Conservation (phyloP, 1,284 basidiomycete species). For the Austroboletus olivaceoglutinosus region DNA sequence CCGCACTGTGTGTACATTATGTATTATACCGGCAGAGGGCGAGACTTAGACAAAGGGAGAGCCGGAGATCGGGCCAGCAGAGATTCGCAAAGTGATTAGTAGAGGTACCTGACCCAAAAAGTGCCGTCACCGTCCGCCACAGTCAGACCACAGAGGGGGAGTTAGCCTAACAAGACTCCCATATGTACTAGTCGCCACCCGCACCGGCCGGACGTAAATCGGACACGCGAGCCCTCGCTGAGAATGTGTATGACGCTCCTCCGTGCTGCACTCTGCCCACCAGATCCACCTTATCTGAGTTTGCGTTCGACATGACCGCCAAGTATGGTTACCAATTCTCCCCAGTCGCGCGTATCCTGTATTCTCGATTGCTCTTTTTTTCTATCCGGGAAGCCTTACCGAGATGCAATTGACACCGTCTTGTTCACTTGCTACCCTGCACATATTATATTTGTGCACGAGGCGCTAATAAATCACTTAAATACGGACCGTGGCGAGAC, state of each 20-base stretch:
- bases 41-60: background rate
- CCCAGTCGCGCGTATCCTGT: conserved; percentile 13
- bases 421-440: conserved; percentile 29
- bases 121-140: conserved; percentile 22
- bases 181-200: background rate
- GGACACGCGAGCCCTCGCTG: background rate
- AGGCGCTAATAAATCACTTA: conserved; percentile 34
- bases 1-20: conserved; percentile 9
- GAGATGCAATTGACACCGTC: conserved; percentile 33
- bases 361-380: conserved; percentile 19
- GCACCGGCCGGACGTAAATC: conserved; percentile 17
- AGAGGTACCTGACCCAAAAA: background rate
- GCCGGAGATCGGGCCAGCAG: conserved; percentile 16
- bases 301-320: conserved; percentile 13
- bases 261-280: background rate
- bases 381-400: conserved; percentile 29
- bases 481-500: conserved; percentile 32
- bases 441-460: conserved; percentile 31
- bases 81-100: conserved; percentile 21
- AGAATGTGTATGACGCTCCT: background rate
- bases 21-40: conserved; percentile 7
- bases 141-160: background rate
- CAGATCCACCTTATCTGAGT: conserved; percentile 24
- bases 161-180: background rate
- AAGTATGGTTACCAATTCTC: conserved; percentile 19